Percentiles rank a stretch among this genome's conserved stretches.
Evolutionary conservation across 148 eudicot species (phyloP).

Genomic region (Mesembryanthemum crystallinum): DNA sequence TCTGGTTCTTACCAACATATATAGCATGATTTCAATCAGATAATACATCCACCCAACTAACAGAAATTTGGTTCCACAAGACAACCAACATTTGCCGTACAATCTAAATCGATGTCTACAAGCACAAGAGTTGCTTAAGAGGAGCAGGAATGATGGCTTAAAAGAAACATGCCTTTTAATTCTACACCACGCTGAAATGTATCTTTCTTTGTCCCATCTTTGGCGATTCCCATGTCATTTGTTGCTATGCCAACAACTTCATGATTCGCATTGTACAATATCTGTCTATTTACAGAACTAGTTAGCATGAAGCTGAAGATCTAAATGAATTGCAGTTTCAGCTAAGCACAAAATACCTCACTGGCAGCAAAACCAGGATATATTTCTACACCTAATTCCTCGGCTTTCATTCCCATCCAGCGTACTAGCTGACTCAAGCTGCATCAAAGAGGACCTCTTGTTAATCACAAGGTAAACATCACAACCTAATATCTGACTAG

Average conservation of each 20-base stretch:
- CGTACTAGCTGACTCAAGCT: conserved; percentile 90
- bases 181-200: conserved; percentile 93
- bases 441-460: conserved; percentile 27
- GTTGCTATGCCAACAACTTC: conserved; percentile 91
- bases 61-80: background rate
- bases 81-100: background rate
- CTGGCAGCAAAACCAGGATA: conserved; percentile 99
- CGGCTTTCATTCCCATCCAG: conserved; percentile 91
- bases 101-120: conserved; percentile 1
- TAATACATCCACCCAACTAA: background rate
- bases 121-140: background rate
- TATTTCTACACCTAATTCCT: conserved; percentile 94
- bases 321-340: background rate
- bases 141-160: background rate
- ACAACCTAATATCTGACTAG: background rate
- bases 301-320: conserved; percentile 20
- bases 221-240: conserved; percentile 90
- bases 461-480: conserved; percentile 10
- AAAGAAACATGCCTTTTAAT: conserved; percentile 54
- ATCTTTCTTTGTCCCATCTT: conserved; percentile 76
- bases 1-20: background rate
- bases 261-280: conserved; percentile 55
- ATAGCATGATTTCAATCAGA: background rate
- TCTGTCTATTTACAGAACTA: conserved; percentile 38
- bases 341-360: conserved; percentile 59